A percentile compares a stretch with the other conserved stretches of the same genome.
Evolutionary conservation across 83 land plant species (phyloP).

Genomic region (Isoetes engelmannii): DNA sequence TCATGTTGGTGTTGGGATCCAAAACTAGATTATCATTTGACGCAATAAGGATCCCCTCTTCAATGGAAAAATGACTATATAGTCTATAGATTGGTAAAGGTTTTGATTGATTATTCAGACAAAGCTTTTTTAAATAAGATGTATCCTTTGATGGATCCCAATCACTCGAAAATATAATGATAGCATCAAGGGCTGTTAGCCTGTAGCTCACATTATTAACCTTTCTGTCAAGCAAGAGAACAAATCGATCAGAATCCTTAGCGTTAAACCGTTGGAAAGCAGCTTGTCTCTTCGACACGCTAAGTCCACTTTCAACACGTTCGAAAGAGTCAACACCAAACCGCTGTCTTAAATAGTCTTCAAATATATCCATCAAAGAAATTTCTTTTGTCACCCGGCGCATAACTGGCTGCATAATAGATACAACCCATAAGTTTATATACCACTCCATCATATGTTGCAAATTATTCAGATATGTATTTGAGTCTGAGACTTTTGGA

Average conservation of each 20-base stretch:
- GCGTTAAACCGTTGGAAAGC: slow-evolving; percentile 62
- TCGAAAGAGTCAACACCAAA: slow-evolving; percentile 76
- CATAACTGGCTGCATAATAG: too few species aligned
- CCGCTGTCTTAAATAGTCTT: slow-evolving; percentile 61
- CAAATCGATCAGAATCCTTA: slow-evolving; percentile 48
- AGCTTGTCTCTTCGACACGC: slow-evolving; percentile 35
- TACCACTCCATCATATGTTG: too few species aligned
- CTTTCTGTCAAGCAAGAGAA: slow-evolving; percentile 55
- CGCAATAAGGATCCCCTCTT: slow-evolving; percentile 44
- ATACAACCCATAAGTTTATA: too few species aligned
- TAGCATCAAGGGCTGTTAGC: slow-evolving; percentile 47
- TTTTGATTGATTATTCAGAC: slow-evolving; percentile 32
- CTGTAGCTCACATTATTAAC: slow-evolving; percentile 52
- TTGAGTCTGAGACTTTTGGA: too few species aligned
- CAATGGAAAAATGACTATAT: slow-evolving; percentile 47
- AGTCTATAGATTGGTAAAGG: slow-evolving; percentile 44
- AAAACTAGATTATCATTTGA: slow-evolving; percentile 30
- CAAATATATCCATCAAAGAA: slow-evolving; percentile 42
- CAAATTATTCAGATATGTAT: too few species aligned
- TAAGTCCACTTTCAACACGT: slow-evolving; percentile 52
- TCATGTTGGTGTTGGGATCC: slow-evolving; percentile 22
- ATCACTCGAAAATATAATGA: slow-evolving; percentile 68
- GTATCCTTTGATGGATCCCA: slow-evolving; percentile 72
- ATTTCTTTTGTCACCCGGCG: too few species aligned
- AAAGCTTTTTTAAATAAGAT: slow-evolving; percentile 43